Evolutionary conservation across 768 basidiomycete species (phyloP), one percentile per base, ranked within the genome.

Genomic region (Myochromella boudieri): DNA sequence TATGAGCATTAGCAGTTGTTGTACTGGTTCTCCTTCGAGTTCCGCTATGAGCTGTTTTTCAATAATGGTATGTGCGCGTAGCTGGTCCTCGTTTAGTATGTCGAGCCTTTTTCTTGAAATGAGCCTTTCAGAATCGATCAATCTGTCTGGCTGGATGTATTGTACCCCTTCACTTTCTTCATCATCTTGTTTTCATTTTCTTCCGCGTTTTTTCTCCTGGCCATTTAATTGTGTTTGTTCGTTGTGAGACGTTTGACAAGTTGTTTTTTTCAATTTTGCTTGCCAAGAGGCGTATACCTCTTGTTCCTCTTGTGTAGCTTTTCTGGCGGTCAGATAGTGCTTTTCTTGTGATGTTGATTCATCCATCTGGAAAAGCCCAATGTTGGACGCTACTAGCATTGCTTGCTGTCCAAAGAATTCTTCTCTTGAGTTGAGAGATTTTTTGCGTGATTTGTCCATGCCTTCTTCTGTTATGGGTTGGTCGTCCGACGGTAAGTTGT

Each of bases 1-100:
- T 0, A 77, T 49, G 0, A 68, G 27, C 72, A 76, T 74, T 0
- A 61, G 49, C 2, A 78, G 53, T 36, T 66, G 71, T 8, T 36
- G 24, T n/a, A 48, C 58, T 0, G 46, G 17, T 7, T 45, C 6
- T 8, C 61, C 58, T 12, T 26, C 12, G 1, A 65, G 31, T 14
- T 57, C 57, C 10, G 58, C 20, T 3, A 43, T 22, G 0, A 73
- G 18, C 24, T 70, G 69, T 12, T 51, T 42, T 6, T 48, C 52
- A 0, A 77, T 49, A 4, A 76, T 71, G 39, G 68, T 60, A 47
- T 67, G 66, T 2, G 71, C 74, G 0, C 63, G 36, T 11, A 40
- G n/a, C 48, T 74, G 74, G 8, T 68, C 69, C 0, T n/a, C n/a
- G 24, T 63, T 63, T 1, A 71, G 40, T 18, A 44, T n/a, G 2